Evolutionary conservation across 129 eudicot species (phyloP), one percentile per base, ranked within the genome.

Genomic region (Arctium minus): DNA sequence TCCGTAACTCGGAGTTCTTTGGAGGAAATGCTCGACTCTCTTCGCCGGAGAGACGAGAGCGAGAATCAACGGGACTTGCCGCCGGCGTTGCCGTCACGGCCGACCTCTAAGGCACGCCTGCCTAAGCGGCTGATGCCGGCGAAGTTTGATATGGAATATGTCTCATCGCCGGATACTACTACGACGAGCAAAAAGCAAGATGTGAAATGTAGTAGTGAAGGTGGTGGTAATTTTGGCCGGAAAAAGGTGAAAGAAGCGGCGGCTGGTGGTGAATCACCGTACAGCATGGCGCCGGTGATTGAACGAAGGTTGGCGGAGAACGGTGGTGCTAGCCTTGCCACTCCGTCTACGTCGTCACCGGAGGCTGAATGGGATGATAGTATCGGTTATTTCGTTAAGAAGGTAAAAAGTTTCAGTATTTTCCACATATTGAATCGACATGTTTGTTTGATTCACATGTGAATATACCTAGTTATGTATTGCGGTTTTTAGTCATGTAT

Each of bases 21-120:
- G 79, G 99, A 96, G 92, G 99, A 91, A 81, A 91, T 96, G 99
- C 87, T 96, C 74, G 95, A 93, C 30, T 86, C 89, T 40, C 91
- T 96, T 86, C 91, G 87, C 76, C 91, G 77, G 76, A 88, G 89
- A 68, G 94, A 92, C 15, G 97, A 84, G 68, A 72, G 56, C 13
- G 91, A 91, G 76, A 85, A 89, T 85, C 90, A 87, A 0, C 86
- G 81, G 81, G 98, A 96, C 86, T 22, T 87, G 75, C 99, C 98
- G 64, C 99, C 99, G 27, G 98, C 88, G 27, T 81, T 96, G 68
- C 99, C 99, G 2, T 48, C 92, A 0, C 82, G 99, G 81, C 99
- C 99, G 2, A 90, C 87, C 0, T 89, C 96, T 2, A 86, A 83
- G 12, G 90, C 97, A 9, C 93, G 99, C 38, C 91, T 86, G 27